phyloP scores from a whole-genome alignment of 2,329 filamentous ascomycete species.

The Sclerotinia trifoliorum region DNA sequence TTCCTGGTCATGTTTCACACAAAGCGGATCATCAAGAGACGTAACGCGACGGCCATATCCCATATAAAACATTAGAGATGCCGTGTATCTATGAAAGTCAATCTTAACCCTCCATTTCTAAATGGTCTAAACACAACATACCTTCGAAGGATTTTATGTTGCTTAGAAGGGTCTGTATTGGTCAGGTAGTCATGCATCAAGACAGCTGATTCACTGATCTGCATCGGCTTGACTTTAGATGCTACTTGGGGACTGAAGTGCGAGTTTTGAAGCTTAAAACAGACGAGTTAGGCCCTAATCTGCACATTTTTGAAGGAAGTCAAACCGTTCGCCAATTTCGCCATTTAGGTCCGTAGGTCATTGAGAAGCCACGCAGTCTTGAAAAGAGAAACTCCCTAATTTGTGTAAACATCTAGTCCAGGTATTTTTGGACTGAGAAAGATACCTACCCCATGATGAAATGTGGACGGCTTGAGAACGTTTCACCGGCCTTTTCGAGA shows the following conservation, averaged over 20 bases:
- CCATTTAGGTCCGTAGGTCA: constrained; percentile 5
- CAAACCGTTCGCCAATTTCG: constrained; percentile 4
- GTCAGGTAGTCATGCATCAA: constrained; percentile 4
- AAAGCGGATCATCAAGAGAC: neutral
- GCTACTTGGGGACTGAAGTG: neutral
- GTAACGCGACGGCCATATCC: constrained; percentile 3
- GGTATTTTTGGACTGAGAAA: neutral
- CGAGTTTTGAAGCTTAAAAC: neutral
- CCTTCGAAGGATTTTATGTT: constrained; percentile 3
- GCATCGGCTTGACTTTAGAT: constrained; percentile 1
- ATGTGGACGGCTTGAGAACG: neutral
- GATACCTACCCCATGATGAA: neutral
- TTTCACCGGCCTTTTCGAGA: constrained; percentile 1
- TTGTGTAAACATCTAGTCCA: neutral
- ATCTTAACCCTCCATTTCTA: neutral
- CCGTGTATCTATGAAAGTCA: neutral
- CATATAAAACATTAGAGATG: constrained; percentile 7
- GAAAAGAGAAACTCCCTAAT: neutral
- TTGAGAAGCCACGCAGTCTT: constrained; percentile 7
- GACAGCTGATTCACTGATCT: neutral
- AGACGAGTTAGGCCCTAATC: neutral
- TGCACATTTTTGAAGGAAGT: neutral
- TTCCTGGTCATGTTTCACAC: constrained; percentile 5
- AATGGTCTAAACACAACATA: neutral
- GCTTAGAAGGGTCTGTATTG: neutral